Conservation (phyloP, 1,284 basidiomycete species). For the Sanghuangporus baumii region DNA sequence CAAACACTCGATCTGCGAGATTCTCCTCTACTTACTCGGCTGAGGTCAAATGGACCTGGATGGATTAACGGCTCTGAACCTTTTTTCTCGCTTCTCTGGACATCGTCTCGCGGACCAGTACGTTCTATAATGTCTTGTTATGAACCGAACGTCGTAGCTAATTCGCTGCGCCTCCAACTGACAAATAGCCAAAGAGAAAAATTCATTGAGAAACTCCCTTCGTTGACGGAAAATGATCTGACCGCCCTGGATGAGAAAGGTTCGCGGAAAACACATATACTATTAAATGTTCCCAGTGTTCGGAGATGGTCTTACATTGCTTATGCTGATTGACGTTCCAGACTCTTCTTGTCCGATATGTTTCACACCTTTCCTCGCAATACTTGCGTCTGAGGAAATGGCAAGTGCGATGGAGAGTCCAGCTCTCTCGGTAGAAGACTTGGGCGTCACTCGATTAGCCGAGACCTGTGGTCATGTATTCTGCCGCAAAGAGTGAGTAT, state of each 20-base stretch:
- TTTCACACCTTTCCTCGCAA: slow-evolving; percentile 53
- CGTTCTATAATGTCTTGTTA: slow-evolving; percentile 18
- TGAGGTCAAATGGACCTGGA: background rate
- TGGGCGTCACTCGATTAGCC: slow-evolving; percentile 59
- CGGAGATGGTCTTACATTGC: background rate
- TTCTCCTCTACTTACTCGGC: background rate
- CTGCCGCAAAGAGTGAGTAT: slow-evolving; percentile 63
- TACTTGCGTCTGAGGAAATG: slow-evolving; percentile 68
- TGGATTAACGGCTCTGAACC: background rate
- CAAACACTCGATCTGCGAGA: too few species aligned
- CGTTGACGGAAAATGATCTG: slow-evolving; percentile 38
- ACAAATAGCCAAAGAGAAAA: slow-evolving; percentile 28
- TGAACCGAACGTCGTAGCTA: background rate
- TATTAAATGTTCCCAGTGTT: background rate
- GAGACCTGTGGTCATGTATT: slow-evolving; percentile 66
- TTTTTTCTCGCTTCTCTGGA: background rate
- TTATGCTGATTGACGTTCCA: slow-evolving; percentile 22
- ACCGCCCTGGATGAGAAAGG: slow-evolving; percentile 33
- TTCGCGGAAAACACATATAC: slow-evolving; percentile 26
- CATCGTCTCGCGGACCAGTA: slow-evolving; percentile 12
- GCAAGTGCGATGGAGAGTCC: slow-evolving; percentile 70
- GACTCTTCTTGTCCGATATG: slow-evolving; percentile 69
- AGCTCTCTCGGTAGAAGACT: slow-evolving; percentile 56
- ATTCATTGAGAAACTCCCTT: slow-evolving; percentile 35
- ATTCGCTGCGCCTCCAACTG: background rate